phyloP scores from a whole-genome alignment of 1,284 basidiomycete genomes.

The Austropuccinia psidii region DNA sequence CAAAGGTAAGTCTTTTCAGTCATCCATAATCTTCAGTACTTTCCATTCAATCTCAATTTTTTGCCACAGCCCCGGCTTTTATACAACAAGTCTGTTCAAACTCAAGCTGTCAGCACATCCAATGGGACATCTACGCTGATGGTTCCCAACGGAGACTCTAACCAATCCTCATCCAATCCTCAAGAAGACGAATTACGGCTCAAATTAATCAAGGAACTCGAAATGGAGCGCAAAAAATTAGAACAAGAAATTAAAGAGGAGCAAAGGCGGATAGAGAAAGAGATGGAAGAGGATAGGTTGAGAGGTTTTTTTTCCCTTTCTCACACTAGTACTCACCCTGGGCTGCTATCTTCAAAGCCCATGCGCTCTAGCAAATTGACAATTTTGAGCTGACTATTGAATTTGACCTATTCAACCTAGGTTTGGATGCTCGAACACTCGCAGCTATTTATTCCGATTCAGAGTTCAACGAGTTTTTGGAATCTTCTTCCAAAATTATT shows the following conservation, averaged over 20 bases:
- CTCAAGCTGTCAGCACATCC: conserved; percentile 1
- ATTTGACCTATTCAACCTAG: conserved; percentile 50
- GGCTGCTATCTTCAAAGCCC: neutral
- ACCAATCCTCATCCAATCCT: conserved; percentile 49
- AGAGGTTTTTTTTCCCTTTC: conserved; percentile 50
- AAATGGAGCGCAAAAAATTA: conserved; percentile 47
- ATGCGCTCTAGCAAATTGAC: neutral
- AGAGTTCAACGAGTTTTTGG: conserved; percentile 86
- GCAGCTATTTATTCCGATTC: conserved; percentile 70
- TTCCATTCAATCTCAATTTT: neutral
- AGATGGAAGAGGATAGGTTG: conserved; percentile 72
- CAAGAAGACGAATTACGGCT: conserved; percentile 67
- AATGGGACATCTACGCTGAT: neutral
- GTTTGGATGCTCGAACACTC: conserved; percentile 74
- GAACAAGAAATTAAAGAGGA: conserved; percentile 63
- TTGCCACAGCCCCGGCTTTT: conserved; percentile 14
- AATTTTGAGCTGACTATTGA: too few species aligned
- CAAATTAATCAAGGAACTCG: conserved; percentile 55
- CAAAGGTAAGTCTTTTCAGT: conserved; percentile 13
- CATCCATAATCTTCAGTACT: neutral
- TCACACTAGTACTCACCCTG: neutral
- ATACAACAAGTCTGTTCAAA: conserved; percentile 35
- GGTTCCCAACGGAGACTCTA: conserved; percentile 32
- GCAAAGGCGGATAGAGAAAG: conserved; percentile 59
- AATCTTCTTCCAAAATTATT: conserved; percentile 87